A percentile compares a stretch with the other conserved stretches of the same genome.
Evolutionary conservation across 2,329 filamentous ascomycete genomes (phyloP).

Genomic region (Pseudogymnoascus sp.): DNA sequence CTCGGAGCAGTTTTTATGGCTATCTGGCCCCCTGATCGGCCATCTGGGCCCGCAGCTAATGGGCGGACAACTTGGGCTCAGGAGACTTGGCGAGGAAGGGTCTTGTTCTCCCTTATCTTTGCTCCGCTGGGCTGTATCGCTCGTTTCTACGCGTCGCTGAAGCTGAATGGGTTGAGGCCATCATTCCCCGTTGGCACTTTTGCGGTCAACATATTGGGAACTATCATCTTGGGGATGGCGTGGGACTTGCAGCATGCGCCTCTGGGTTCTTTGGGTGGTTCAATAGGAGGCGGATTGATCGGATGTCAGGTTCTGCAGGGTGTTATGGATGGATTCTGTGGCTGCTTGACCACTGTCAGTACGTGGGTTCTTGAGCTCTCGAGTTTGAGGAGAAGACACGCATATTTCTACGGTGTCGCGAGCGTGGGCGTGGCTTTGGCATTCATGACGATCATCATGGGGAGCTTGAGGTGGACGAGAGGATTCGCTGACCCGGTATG

Average conservation of each 20-base stretch:
- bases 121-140: constrained; percentile 70
- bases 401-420: constrained; percentile 58
- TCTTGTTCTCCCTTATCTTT: constrained; percentile 70
- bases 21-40: constrained; percentile 57
- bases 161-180: constrained; percentile 58
- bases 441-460: constrained; percentile 63
- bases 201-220: constrained; percentile 69
- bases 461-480: constrained; percentile 61
- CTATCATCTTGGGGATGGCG: constrained; percentile 62
- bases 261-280: constrained; percentile 16
- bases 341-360: constrained; percentile 57
- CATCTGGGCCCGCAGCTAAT: constrained; percentile 21
- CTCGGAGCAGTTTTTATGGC: constrained; percentile 64
- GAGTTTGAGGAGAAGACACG: constrained; percentile 42
- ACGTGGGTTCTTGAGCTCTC: constrained; percentile 58
- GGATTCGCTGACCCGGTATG: constrained; percentile 38
- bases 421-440: constrained; percentile 54
- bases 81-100: constrained; percentile 66
- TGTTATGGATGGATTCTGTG: constrained; percentile 60
- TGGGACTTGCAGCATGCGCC: constrained; percentile 69
- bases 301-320: constrained; percentile 63
- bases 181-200: constrained; percentile 84
- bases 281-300: constrained; percentile 36
- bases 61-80: not conserved
- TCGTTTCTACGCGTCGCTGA: constrained; percentile 63